These are phyloP conservation scores for Physcia stellaris DNA, from an alignment of 495 filamentous ascomycete species.

Conservation along the genomic window DNA sequence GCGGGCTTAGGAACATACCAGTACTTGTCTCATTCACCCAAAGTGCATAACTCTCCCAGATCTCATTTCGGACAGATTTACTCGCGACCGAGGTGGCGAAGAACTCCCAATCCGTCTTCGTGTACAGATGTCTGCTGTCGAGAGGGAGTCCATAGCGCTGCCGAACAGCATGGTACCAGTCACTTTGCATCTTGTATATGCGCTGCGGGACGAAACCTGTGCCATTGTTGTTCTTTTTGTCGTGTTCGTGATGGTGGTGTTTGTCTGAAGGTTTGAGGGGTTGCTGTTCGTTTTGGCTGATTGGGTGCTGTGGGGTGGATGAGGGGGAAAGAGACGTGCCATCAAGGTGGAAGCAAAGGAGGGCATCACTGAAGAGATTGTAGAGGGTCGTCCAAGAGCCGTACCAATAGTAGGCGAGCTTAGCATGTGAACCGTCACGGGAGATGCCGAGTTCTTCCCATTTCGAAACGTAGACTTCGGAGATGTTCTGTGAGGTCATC, in stretches of 20 bases:
- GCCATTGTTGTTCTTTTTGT: slow-evolving; percentile 7
- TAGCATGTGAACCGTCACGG: slow-evolving; percentile 70
- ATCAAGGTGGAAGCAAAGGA: slow-evolving; percentile 68
- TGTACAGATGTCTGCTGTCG: slow-evolving; percentile 76
- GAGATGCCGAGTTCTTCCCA: slow-evolving; percentile 77
- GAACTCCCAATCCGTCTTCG: slow-evolving; percentile 90
- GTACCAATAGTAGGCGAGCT: slow-evolving; percentile 88
- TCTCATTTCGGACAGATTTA: slow-evolving; percentile 49
- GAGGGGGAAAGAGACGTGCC: slow-evolving; percentile 16
- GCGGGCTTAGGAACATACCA: background rate
- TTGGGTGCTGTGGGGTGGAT: background rate
- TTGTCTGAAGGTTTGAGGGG: slow-evolving; percentile 8
- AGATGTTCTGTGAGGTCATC: slow-evolving; percentile 47
- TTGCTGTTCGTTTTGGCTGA: background rate
- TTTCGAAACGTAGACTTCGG: slow-evolving; percentile 62
- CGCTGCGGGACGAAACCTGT: slow-evolving; percentile 49
- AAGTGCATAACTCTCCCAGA: slow-evolving; percentile 59
- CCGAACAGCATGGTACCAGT: slow-evolving; percentile 77
- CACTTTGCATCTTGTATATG: slow-evolving; percentile 70
- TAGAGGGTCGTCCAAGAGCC: slow-evolving; percentile 94
- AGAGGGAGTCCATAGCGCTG: slow-evolving; percentile 74
- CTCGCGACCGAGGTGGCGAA: slow-evolving; percentile 71
- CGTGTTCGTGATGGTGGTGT: slow-evolving; percentile 21
- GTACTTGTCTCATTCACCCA: slow-evolving; percentile 83
- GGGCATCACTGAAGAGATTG: slow-evolving; percentile 72